phyloP scores from a whole-genome alignment of 768 basidiomycete genomes.

The Leccinum aurantiacum region DNA sequence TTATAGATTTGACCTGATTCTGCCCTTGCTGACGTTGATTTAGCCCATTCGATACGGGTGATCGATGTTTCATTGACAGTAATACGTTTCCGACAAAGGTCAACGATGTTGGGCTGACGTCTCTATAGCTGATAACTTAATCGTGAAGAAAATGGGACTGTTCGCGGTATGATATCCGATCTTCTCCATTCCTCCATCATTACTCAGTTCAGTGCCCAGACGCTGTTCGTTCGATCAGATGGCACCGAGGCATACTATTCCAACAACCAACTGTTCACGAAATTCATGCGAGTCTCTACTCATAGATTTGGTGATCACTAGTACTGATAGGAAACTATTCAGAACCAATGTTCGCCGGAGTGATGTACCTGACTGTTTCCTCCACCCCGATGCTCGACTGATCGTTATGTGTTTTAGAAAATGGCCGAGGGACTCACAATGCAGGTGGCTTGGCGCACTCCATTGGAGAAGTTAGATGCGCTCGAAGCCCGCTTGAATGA shows the following conservation, averaged over 20 bases:
- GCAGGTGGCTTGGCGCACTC: slow-evolving; percentile 76
- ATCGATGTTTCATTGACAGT: slow-evolving; percentile 75
- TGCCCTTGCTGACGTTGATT: slow-evolving; percentile 3
- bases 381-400: slow-evolving; percentile 1
- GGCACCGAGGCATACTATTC: slow-evolving; percentile 82
- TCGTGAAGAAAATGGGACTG: slow-evolving; percentile 79
- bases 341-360: slow-evolving; percentile 76
- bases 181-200: not conserved
- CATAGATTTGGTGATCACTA: not conserved
- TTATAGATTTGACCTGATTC: slow-evolving; percentile 11
- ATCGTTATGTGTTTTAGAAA: slow-evolving; percentile 42
- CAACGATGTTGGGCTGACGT: slow-evolving; percentile 8
- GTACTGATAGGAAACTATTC: not conserved
- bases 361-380: slow-evolving; percentile 41
- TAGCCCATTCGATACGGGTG: slow-evolving; percentile 80
- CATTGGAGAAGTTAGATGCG: slow-evolving; percentile 66
- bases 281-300: slow-evolving; percentile 59
- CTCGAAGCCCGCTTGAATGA: slow-evolving; percentile 67
- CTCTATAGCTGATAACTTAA: slow-evolving; percentile 57
- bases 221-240: slow-evolving; percentile 68
- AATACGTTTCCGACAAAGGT: slow-evolving; percentile 16
- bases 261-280: slow-evolving; percentile 72
- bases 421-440: slow-evolving; percentile 65
- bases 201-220: slow-evolving; percentile 35
- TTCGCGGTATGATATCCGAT: slow-evolving; percentile 54